Base-by-base conservation (phyloP, 164 flowering plant genomes). In the Aristolochia contorta region DNA sequence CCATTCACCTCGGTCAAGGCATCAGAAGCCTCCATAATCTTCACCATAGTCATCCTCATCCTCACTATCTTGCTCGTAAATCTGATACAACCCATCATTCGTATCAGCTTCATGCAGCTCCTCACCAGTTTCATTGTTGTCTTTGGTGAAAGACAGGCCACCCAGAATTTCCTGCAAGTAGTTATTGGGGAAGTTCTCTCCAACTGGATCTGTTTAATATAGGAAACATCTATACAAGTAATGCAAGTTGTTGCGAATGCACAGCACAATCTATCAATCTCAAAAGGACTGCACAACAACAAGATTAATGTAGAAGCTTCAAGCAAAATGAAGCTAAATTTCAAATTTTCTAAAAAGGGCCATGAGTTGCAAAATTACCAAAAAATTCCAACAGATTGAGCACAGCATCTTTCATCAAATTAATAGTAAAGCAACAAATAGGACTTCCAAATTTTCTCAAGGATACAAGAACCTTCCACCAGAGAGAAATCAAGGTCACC, bases 131-230 rank as follows among this genome's bases (percentile, higher is more conserved):
- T 64, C 58, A 57, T 74, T 65, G 47, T 59, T 73, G 16, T 59
- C 84, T 45, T 80, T 79, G 45, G 68, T 76, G 4, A 75, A 76
- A 58, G 89, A 86, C 71, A 88, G 83, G 63, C 84, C 75, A 53
- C 80, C 87, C 54, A 91, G 85, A 24, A 91, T 84, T 66, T 85
- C 84, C 69, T 85, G 96, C 69, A 91, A 72, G 66, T 84, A 85
- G 74, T 72, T 78, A 62, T 74, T 80, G 23, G 89, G 81, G 66
- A 78, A 66, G 61, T 74, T 82, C 54, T 81, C 82, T 66, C 71
- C 76, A 59, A 66, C 65, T 13, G 74, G 41, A 76, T 80, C 87
- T 80, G 67, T 16, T 23, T 14, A 61, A 20, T 61, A 24, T 45
- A 14, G 16, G 3, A 43, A 22, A 51, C 53, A 4, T 47, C 23